Percentiles rank a stretch among this genome's conserved stretches.
These are phyloP conservation scores for Panaeolus papilionaceus DNA, from an alignment of 768 basidiomycete genomes.

Conservation along the genomic window DNA sequence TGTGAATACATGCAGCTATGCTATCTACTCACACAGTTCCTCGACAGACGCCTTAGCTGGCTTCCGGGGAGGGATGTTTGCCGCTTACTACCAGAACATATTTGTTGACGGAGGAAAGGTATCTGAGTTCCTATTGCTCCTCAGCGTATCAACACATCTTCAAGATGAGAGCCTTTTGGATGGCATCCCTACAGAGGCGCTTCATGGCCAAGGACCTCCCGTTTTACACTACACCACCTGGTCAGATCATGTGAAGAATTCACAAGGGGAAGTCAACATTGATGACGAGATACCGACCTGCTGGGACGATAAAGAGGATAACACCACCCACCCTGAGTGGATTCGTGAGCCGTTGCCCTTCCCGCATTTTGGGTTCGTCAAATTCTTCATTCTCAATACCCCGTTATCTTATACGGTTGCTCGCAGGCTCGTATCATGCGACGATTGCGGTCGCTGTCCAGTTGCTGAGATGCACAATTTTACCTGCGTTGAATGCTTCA, in stretches of 20 bases:
- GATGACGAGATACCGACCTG: background rate
- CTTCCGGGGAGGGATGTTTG: conserved; percentile 4
- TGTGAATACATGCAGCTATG: background rate
- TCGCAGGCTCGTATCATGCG: background rate
- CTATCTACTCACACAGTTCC: background rate
- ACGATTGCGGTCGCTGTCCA: background rate
- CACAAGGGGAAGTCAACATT: background rate
- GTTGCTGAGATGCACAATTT: background rate
- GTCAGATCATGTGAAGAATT: background rate
- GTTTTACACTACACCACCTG: background rate
- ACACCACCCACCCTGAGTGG: background rate
- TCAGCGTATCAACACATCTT: background rate
- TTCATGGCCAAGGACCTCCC: background rate
- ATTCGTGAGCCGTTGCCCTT: background rate
- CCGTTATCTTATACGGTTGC: background rate
- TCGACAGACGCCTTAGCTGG: background rate
- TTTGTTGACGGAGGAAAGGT: background rate
- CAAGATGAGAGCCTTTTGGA: background rate
- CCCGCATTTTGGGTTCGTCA: background rate
- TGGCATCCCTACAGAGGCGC: background rate
- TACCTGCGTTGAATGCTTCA: conserved; percentile 3
- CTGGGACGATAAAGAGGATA: background rate
- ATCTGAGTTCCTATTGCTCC: background rate
- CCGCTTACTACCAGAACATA: background rate
- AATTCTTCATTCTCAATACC: background rate